A percentile compares a stretch with the other conserved stretches of the same genome.
Evolutionary conservation across 352 stramenopile species (phyloP).

Genomic region (Pythium sp.): DNA sequence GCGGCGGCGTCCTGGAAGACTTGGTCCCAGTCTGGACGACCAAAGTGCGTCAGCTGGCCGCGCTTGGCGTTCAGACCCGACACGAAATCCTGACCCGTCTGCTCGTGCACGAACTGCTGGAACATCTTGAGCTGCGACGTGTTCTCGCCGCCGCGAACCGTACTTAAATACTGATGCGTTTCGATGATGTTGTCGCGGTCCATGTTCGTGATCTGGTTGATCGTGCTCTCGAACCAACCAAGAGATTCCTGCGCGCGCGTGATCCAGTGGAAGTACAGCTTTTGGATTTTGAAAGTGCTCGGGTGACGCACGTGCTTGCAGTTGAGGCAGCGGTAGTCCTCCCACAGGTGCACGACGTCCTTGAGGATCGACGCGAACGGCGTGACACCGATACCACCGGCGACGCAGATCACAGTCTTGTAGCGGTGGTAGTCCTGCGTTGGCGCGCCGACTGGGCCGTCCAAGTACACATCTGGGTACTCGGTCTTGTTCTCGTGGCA

Average conservation of each 20-base stretch:
- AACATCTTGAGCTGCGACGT: conserved; percentile 79
- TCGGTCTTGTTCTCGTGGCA: conserved; percentile 60
- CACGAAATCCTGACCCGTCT: conserved; percentile 76
- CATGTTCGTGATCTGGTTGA: conserved; percentile 82
- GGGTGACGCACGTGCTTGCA: conserved; percentile 73
- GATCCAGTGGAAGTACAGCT: conserved; percentile 88
- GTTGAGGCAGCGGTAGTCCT: conserved; percentile 71
- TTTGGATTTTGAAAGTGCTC: conserved; percentile 71
- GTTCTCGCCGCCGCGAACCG: conserved; percentile 70
- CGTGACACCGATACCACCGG: conserved; percentile 77
- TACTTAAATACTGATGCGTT: conserved; percentile 83
- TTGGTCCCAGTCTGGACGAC: conserved; percentile 82
- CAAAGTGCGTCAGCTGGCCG: conserved; percentile 76
- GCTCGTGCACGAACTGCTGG: conserved; percentile 80
- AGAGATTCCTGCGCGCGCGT: conserved; percentile 77
- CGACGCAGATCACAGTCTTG: conserved; percentile 73
- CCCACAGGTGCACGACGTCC: conserved; percentile 70
- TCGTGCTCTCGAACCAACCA: conserved; percentile 81
- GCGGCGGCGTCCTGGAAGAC: conserved; percentile 53
- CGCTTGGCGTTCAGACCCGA: conserved; percentile 70
- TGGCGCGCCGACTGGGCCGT: conserved; percentile 69
- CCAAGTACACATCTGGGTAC: conserved; percentile 71
- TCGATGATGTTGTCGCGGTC: conserved; percentile 80
- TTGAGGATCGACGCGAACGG: conserved; percentile 82
- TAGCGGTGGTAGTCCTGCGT: conserved; percentile 78